Conservation (phyloP, 1,284 basidiomycete genomes). For the Tilletia indica region DNA sequence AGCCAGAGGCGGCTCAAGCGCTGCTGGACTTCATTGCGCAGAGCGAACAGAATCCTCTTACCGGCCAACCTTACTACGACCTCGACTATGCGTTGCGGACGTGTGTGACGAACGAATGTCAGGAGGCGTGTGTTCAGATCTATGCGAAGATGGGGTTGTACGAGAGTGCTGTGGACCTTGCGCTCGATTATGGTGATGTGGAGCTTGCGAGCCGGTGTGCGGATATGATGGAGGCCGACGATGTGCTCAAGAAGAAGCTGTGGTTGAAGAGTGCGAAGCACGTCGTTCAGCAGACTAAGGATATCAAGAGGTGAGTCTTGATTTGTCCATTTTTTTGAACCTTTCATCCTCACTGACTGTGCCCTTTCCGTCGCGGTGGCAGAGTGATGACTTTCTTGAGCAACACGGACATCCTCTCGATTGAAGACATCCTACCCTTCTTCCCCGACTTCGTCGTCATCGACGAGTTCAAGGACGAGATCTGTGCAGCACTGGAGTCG, state of each 20-base stretch:
- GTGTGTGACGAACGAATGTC: conserved; percentile 72
- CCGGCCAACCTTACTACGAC: conserved; percentile 87
- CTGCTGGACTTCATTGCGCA: conserved; percentile 82
- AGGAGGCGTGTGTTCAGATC: conserved; percentile 89
- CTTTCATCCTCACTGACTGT: neutral
- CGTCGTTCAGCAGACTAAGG: conserved; percentile 93
- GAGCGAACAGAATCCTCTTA: conserved; percentile 65
- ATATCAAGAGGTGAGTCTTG: conserved; percentile 82
- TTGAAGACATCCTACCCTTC: conserved; percentile 98
- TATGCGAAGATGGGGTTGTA: conserved; percentile 97
- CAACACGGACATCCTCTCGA: conserved; percentile 88
- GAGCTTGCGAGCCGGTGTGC: conserved; percentile 60
- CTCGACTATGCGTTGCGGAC: conserved; percentile 91
- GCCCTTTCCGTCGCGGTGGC: conserved; percentile 12
- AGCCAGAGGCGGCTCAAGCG: conserved; percentile 68
- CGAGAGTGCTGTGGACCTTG: conserved; percentile 93
- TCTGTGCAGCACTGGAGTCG: conserved; percentile 88
- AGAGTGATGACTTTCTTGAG: conserved; percentile 96
- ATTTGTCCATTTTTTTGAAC: neutral
- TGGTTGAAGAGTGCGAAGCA: conserved; percentile 98
- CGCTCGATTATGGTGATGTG: conserved; percentile 61
- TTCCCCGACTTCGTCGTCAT: conserved; percentile 99
- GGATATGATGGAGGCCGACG: conserved; percentile 36
- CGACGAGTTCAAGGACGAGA: conserved; percentile 99
- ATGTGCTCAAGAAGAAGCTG: conserved; percentile 75